A percentile compares a stretch with the other conserved stretches of the same genome.
Evolutionary conservation across 371 early-diverging fungal species (phyloP).

Genomic region (Mortierella polycephala): DNA sequence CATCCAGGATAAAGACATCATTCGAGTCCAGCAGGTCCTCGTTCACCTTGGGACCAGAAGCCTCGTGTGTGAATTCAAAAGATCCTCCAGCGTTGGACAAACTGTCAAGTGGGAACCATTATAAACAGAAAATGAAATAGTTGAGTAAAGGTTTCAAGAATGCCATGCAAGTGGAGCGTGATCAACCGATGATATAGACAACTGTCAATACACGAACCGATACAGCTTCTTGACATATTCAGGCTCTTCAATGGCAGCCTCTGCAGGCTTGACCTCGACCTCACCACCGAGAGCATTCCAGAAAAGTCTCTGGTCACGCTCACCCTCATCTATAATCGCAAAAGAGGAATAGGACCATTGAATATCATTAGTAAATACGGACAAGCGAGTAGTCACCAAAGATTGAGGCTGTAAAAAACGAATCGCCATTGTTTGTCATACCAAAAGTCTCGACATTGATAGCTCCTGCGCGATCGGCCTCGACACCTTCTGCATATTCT

Average conservation of each 20-base stretch:
- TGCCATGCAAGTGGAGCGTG: too few relatives aligned
- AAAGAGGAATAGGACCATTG: too few relatives aligned
- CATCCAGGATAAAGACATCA: conserved; percentile 84
- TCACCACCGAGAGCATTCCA: conserved; percentile 76
- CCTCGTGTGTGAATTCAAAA: conserved; percentile 56
- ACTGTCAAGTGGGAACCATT: background rate
- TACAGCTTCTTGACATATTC: conserved; percentile 61
- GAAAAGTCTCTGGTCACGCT: conserved; percentile 69
- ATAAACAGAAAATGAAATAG: background rate
- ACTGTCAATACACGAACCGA: conserved; percentile 33
- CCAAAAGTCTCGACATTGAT: conserved; percentile 75
- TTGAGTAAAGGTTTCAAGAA: background rate
- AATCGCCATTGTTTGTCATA: conserved; percentile 19
- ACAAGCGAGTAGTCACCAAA: too few relatives aligned
- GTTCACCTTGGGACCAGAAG: conserved; percentile 73
- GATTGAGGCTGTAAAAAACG: too few relatives aligned
- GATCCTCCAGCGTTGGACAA: conserved; percentile 57
- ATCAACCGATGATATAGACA: too few relatives aligned
- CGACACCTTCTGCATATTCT: conserved; percentile 61
- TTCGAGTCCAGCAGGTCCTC: conserved; percentile 71
- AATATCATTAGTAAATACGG: too few relatives aligned
- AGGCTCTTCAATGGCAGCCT: conserved; percentile 53
- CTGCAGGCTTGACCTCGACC: conserved; percentile 64
- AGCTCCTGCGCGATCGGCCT: conserved; percentile 70
- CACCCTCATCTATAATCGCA: conserved; percentile 63